phyloP scores from a whole-genome alignment of 2,329 filamentous ascomycete genomes.

The Paraphoma chrysanthemicola region DNA sequence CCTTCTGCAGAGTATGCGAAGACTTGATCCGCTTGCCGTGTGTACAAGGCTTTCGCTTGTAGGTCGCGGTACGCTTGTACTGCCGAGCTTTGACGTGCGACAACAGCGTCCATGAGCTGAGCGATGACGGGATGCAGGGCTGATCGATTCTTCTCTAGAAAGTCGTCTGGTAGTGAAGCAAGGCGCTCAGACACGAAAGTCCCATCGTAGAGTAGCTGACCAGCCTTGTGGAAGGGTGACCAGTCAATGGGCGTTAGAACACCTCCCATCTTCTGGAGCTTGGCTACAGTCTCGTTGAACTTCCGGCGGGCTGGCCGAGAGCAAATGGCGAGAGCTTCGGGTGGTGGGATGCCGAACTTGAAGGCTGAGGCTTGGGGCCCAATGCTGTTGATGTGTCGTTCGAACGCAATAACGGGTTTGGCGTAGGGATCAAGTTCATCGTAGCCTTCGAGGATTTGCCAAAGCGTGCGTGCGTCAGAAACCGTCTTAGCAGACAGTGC shows the following conservation, averaged over 20 bases:
- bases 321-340: constrained; percentile 52
- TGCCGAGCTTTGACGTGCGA: constrained; percentile 34
- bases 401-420: constrained; percentile 47
- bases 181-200: constrained; percentile 65
- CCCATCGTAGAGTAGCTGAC: constrained; percentile 63
- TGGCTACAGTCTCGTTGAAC: constrained; percentile 39
- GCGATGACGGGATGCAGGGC: constrained; percentile 59
- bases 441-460: constrained; percentile 55
- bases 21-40: constrained; percentile 37
- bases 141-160: constrained; percentile 39
- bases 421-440: constrained; percentile 62
- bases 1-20: constrained; percentile 35
- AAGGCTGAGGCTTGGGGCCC: constrained; percentile 50
- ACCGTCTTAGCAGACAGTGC: constrained; percentile 61
- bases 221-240: constrained; percentile 58
- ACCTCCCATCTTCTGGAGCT: constrained; percentile 37
- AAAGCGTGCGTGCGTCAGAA: constrained; percentile 57
- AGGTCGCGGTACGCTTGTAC: constrained; percentile 43
- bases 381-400: constrained; percentile 44
- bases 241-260: constrained; percentile 40
- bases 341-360: constrained; percentile 58
- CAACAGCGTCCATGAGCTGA: constrained; percentile 47
- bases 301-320: constrained; percentile 47
- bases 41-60: constrained; percentile 41
- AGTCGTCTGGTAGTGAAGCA: constrained; percentile 46